Evolutionary conservation across 768 basidiomycete species (phyloP), one percentile per base, ranked within the genome.

Genomic region (Hygrocybe coccinea): DNA sequence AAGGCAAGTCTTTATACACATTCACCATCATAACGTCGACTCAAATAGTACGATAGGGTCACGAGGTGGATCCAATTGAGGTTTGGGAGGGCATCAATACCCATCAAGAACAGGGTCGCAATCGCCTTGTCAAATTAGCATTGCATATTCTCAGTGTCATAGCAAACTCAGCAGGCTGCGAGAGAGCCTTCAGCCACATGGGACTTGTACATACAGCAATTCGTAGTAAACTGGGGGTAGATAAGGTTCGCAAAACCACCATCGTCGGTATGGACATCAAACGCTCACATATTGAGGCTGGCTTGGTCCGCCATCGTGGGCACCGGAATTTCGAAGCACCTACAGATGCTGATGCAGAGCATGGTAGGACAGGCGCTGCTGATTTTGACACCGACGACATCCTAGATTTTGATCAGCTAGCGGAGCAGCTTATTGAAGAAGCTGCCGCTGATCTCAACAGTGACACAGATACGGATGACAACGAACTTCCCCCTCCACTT

Each of bases 91-190:
- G 45, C 29, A 29, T 29, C 8, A 8, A 29, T 8, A 29, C 29
- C 29, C 29, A 29, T 29, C 29, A 29, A 29, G 14, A 55, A 48
- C 39, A 47, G 33, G n/a, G 25, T 52, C 24, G 29, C 36, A 22
- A 44, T 35, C 17, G 54, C 41, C 34, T 61, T 65, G 25, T 52
- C 62, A 14, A 55, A 56, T 52, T 70, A 7, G 68, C 66, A 8
- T 62, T 67, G 34, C 59, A 50, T 37, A 56, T 69, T 29, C 62
- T 68, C 29, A 62, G 55, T 39, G 58, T 70, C n/a, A 51, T 64
- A 17, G 53, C 65, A 2, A 71, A 70, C 52, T 69, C 68, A 11
- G 66, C 67, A 11, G 63, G 62, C 34, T 57, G 53, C 22, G 69
- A 71, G 55, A 60, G 65, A 24, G 25, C 64, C 21, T 69, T 68